Base-by-base conservation (phyloP, 2,329 filamentous ascomycete species). In the Beauveria varroae region DNA sequence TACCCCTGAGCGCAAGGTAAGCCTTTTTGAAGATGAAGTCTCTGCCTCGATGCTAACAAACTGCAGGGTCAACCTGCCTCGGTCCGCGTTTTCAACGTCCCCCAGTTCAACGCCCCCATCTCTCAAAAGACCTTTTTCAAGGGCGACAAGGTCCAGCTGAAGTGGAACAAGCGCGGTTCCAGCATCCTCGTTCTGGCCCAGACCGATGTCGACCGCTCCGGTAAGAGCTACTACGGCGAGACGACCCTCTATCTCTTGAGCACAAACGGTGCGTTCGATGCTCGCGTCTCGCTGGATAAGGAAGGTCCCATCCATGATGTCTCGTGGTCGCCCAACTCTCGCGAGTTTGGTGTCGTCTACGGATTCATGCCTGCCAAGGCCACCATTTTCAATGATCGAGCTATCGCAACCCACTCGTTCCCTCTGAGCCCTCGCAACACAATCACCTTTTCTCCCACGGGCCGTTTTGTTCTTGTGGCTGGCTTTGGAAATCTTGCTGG, bases 41-140 rank as follows among this genome's bases (percentile, higher is more conserved):
- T 24, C 47, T 56, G 10, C n/a, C 9, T 12, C 40, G 10, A 50
- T 18, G 41, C 66, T 69, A 64, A 69, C 61, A 16, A 46, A 18
- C 40, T 62, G 16, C 67, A 96, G 90, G 93, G 95, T 57, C 90
- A 93, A 84, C 95, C 95, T 41, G 93, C 95, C 60, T 85, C 90
- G 1, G 92, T 98, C 74, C 96, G 96, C 77, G 90, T 98, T 63
- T 99, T 89, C 79, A 91, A 93, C 67, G 90, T 98, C 41, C 93
- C 95, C 47, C 83, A 95, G 68, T 98, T 98, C 77, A 83, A 78
- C 65, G 80, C 79, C 58, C 87, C 93, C 5, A 87, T 96, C 55
- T 97, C 93, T 44, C 93, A 98, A 74, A 99, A 99, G 86, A 97
- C 89, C 1, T 99, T 99, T 73, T 99, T 92, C 86, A 99, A 99